Percentiles rank a stretch among this genome's conserved stretches.
phyloP scores from a whole-genome alignment of 1,284 basidiomycete species.

The Mrakiaceae sp. region DNA sequence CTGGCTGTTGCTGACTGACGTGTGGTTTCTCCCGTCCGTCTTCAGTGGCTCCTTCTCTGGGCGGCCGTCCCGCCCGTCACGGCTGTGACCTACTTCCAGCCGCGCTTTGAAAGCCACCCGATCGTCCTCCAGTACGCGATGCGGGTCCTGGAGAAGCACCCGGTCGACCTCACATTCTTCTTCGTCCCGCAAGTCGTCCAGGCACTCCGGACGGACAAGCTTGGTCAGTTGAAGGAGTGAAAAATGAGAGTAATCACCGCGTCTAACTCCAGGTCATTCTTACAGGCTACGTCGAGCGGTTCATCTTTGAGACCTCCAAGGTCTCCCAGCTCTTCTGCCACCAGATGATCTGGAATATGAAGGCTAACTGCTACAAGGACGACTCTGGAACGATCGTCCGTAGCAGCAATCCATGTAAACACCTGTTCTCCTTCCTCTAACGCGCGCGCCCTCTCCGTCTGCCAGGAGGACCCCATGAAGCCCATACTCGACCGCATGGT shows the following conservation, averaged over 20 bases:
- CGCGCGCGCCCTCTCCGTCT: slow-evolving; percentile 10
- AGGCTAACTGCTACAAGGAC: slow-evolving; percentile 92
- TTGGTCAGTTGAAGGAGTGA: slow-evolving; percentile 48
- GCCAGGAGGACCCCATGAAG: slow-evolving; percentile 86
- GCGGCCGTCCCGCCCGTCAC: slow-evolving; percentile 76
- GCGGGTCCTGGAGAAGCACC: slow-evolving; percentile 86
- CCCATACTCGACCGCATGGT: slow-evolving; percentile 83
- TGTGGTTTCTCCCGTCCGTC: neutral
- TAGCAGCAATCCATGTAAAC: slow-evolving; percentile 21
- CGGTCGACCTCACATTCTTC: slow-evolving; percentile 93
- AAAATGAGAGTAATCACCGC: neutral
- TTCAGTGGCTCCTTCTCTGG: slow-evolving; percentile 75
- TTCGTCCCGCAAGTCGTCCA: slow-evolving; percentile 99
- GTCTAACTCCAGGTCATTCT: neutral
- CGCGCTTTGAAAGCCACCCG: slow-evolving; percentile 69
- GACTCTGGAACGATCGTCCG: slow-evolving; percentile 70
- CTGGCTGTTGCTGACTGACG: neutral
- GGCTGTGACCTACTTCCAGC: slow-evolving; percentile 78
- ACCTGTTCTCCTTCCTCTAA: slow-evolving; percentile 5
- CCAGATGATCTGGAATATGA: slow-evolving; percentile 99
- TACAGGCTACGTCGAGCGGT: slow-evolving; percentile 81
- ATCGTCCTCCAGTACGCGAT: slow-evolving; percentile 92
- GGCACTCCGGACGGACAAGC: slow-evolving; percentile 73
- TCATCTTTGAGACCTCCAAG: slow-evolving; percentile 95
- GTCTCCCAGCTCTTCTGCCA: slow-evolving; percentile 98